Evolutionary conservation across 1,139 yeast genomes (phyloP).

Genomic region (Yamadazyma friedrichii): DNA sequence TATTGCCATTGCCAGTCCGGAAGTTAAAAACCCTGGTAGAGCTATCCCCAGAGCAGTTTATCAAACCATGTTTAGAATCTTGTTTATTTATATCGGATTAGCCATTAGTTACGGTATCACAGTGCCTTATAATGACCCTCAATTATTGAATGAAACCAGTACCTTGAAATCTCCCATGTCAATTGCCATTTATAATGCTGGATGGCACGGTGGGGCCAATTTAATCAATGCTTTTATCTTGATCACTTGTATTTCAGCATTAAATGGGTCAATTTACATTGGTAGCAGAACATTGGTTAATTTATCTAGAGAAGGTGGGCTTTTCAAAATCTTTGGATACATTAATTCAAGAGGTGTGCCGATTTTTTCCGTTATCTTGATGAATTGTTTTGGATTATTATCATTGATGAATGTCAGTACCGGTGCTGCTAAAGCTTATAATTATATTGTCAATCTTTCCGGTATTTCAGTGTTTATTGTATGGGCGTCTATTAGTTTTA

Average conservation of each 20-base stretch:
- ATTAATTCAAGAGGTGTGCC: constrained; percentile 53
- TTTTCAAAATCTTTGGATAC: constrained; percentile 42
- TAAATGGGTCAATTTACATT: constrained; percentile 52
- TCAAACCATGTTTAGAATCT: constrained; percentile 55
- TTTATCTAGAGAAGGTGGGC: constrained; percentile 49
- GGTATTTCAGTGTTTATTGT: constrained; percentile 60
- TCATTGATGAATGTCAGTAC: constrained; percentile 51
- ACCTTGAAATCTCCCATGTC: constrained; percentile 45
- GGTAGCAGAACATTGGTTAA: constrained; percentile 53
- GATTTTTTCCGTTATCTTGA: constrained; percentile 45
- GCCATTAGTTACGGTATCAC: constrained; percentile 54
- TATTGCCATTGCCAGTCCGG: constrained; percentile 56
- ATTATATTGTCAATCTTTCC: constrained; percentile 51
- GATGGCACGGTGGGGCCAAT: constrained; percentile 50
- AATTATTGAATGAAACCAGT: constrained; percentile 23
- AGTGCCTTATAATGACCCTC: constrained; percentile 50
- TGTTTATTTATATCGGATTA: constrained; percentile 55
- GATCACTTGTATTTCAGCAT: constrained; percentile 53
- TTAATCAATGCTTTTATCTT: constrained; percentile 51
- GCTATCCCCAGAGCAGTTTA: constrained; percentile 60
- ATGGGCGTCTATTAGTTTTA: constrained; percentile 53
- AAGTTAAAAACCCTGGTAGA: constrained; percentile 51
- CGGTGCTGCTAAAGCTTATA: constrained; percentile 54
- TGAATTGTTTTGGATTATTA: constrained; percentile 49
- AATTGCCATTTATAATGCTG: constrained; percentile 44